These are phyloP conservation scores for Vitis rotundifolia DNA, from an alignment of 164 flowering plant species.

Conservation along the genomic window DNA sequence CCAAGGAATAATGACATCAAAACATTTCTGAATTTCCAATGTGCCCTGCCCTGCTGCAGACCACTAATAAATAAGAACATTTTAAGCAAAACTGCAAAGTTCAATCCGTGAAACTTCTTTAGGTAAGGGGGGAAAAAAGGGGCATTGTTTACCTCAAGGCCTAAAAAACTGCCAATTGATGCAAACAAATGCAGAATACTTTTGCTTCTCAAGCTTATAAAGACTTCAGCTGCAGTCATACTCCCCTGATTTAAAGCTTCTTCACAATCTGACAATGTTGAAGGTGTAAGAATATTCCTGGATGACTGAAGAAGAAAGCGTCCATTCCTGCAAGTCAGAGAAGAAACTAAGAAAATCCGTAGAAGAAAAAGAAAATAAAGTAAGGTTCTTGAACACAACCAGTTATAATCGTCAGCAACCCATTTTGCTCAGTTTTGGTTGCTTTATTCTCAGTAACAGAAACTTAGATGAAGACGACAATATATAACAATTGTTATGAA, in stretches of 20 bases:
- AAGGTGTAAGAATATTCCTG: constrained; percentile 56
- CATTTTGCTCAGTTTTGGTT: background rate
- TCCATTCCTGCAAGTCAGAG: constrained; percentile 68
- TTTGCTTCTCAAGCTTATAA: constrained; percentile 74
- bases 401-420: background rate
- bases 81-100: no score
- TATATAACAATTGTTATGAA: background rate
- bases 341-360: background rate
- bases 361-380: background rate
- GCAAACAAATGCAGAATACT: constrained; percentile 83
- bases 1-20: background rate
- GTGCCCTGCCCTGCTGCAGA: background rate
- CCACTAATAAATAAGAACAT: background rate
- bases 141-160: constrained; percentile 67
- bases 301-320: constrained; percentile 80
- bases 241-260: constrained; percentile 87
- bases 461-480: background rate
- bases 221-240: constrained; percentile 70
- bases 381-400: background rate
- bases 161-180: constrained; percentile 80
- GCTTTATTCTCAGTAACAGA: no score
- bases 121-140: no score
- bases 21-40: background rate
- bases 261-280: constrained; percentile 68
- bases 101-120: no score